Evolutionary conservation across 106 monocot species (phyloP).

Genomic region (Gastrodia elata): DNA sequence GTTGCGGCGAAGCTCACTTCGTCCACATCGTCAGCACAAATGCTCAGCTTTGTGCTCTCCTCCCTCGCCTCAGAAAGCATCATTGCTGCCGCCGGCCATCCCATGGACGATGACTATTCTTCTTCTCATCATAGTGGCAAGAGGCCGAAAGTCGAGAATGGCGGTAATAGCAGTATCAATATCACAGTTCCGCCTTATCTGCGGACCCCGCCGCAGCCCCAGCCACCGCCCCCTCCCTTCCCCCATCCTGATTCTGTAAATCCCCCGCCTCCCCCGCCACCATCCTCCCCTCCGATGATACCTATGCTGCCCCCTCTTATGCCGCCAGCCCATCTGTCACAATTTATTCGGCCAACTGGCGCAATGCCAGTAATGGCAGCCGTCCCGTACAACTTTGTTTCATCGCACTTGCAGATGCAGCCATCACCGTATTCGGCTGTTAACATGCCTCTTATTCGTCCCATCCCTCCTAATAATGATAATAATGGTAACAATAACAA

Average conservation of each 20-base stretch:
- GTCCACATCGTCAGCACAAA: conserved; percentile 52
- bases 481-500: no score
- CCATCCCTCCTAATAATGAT: conserved; percentile 10
- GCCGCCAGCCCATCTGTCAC: conserved; percentile 6
- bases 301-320: conserved; percentile 19
- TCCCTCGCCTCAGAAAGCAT: conserved; percentile 54
- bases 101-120: conserved; percentile 29
- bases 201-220: conserved; percentile 11
- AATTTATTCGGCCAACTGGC: conserved; percentile 12
- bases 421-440: conserved; percentile 10
- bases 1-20: conserved; percentile 66
- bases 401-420: conserved; percentile 5
- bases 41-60: conserved; percentile 63
- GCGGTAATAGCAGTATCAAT: no score
- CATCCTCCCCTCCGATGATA: neutral
- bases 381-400: conserved; percentile 18
- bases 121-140: conserved; percentile 39
- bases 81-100: conserved; percentile 17
- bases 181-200: conserved; percentile 22
- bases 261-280: conserved; percentile 10
- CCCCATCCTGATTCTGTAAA: conserved; percentile 27
- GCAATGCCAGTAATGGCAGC: conserved; percentile 8
- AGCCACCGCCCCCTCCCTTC: conserved; percentile 14
- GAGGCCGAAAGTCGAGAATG: conserved; percentile 42
- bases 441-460: neutral